Evolutionary conservation across 257 asterid species (phyloP), one percentile per base, ranked within the genome.

Genomic region (Haberlea rhodopensis): DNA sequence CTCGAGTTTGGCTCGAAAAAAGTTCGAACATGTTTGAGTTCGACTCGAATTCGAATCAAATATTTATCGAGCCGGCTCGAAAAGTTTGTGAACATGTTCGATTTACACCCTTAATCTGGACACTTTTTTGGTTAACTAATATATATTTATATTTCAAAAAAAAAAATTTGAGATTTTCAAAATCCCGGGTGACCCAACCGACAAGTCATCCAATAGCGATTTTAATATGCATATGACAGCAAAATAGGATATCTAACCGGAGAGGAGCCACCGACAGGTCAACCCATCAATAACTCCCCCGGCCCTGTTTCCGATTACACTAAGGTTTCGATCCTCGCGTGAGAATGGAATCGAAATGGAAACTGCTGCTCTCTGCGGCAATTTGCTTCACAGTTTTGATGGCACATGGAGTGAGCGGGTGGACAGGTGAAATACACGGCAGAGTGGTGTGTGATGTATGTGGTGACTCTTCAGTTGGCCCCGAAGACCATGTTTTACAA

Each of bases 391-490:
- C 68, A 23, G 43, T 71, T 63, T 64, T 76, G 53, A 32, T 57
- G 62, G 62, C 52, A 18, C 48, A 27, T 27, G 73, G 79, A 27
- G 91, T 79, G 32, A 79, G 73, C 57, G 87, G 84, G 6, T 91
- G 97, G 97, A 91, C 87, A 8, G 95, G 97, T 29, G 85, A 89
- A 79, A 85, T 91, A 69, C 84, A 85, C 52, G 95, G 96, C 62
- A 74, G 97, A 57, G 97, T 91, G 26, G 86, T 85, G 23, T 89
- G 98, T 73, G 96, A 89, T 82, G 92, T 89, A 45, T 89, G 96
- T 71, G 96, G 79, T n/a, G 98, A 91, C 80, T 82, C 98, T 66
- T 82, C 89, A 19, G 78, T 89, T 68, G 96, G 94, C 62, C 96
- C 96, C 9, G 96, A 91, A 82, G 96, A 89, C 64, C 95, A 85